Base-by-base conservation (phyloP, 2,329 filamentous ascomycete genomes). In the Cadophora sp. region DNA sequence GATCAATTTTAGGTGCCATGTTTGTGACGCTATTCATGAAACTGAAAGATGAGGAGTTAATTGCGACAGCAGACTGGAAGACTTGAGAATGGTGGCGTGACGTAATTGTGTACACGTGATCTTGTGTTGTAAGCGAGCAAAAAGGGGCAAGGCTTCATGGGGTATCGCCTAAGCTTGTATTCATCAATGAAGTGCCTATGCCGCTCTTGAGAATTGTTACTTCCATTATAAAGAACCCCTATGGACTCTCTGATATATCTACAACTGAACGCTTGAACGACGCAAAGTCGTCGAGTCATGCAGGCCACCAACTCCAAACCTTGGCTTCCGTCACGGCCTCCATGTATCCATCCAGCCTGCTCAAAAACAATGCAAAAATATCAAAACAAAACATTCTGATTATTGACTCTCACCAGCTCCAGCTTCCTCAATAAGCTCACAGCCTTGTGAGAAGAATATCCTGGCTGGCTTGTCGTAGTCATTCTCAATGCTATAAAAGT, bases 371-470 rank as follows among this genome's bases (percentile, higher is more conserved):
- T 33, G 22, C 59, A 36, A 62, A 51, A 41, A 22, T 14, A 50
- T 39, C 4, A 51, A 62, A 18, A 65, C 36, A 59, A 51, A 27
- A 43, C n/a, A 24, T 36, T 20, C 39, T 43, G 47, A 50, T 66
- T 62, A 64, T 59, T 68, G 51, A 22, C 56, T 60, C 50, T 68
- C 63, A 27, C 50, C 27, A 24, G 45, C 67, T 51, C 39, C 51
- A 39, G 30, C 41, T 3, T 70, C 67, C n/a, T 66, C 72, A 7
- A 62, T 41, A 51, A 74, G 55, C 70, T 90, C 92, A 79, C 91
- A 95, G 7, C 91, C 95, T 78, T 99, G 96, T 0, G 94, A 89
- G 79, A 98, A 99, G 82, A 98, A 98, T 59, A 98, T 85, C 47
- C 91, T 88, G 4, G 93, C 92, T 4, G 89, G 85, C 68, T 84